Conservation (phyloP, 2,329 filamentous ascomycete genomes). For the Macrophomina pseudophaseolina region DNA sequence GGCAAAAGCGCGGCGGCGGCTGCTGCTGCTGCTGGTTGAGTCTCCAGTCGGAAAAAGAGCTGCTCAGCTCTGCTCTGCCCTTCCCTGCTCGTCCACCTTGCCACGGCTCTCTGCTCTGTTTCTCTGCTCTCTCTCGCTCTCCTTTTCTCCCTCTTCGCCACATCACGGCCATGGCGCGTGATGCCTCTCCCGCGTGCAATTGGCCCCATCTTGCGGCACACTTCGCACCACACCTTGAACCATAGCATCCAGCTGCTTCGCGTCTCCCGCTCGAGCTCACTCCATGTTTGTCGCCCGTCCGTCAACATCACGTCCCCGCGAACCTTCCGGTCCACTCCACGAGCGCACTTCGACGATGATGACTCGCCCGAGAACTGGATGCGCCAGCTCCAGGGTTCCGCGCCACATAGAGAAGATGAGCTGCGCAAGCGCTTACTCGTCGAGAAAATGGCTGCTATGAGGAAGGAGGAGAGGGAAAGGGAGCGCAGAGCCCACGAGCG, state of each 20-base stretch:
- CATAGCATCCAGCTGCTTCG: neutral
- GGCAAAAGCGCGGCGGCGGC: conserved; percentile 5
- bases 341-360: neutral
- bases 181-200: conserved; percentile 3
- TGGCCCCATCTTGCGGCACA: neutral
- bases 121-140: neutral
- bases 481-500: neutral
- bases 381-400: neutral
- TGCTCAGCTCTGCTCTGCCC: neutral
- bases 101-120: neutral
- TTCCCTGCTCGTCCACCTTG: neutral
- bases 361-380: neutral
- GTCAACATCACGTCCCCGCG: neutral
- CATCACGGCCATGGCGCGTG: neutral
- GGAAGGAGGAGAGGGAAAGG: neutral
- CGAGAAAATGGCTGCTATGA: neutral
- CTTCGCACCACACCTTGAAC: neutral
- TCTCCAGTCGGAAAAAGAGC: too few species aligned
- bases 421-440: neutral
- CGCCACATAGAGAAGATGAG: neutral
- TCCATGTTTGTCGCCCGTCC: too few species aligned
- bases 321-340: neutral
- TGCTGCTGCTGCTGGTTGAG: neutral
- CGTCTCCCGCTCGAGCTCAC: neutral
- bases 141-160: neutral